phyloP scores from a whole-genome alignment of 192 early-diverging fungal species.

The Coemansia sp. region DNA sequence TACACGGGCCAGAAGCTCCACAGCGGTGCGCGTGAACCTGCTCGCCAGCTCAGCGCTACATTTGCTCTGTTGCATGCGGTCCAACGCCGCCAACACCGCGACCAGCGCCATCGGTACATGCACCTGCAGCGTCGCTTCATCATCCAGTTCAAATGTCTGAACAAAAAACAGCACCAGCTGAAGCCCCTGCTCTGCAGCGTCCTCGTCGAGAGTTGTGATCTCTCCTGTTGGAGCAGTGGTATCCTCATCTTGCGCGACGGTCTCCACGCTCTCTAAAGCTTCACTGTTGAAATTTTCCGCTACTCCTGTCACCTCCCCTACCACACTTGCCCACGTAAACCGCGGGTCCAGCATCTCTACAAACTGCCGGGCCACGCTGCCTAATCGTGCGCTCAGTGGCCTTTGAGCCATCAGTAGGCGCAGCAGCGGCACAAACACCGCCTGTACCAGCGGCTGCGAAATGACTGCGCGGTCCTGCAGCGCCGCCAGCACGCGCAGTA shows the following conservation, averaged over 20 bases:
- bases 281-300: slow-evolving; percentile 23
- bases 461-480: slow-evolving; percentile 84
- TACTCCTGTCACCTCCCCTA: slow-evolving; percentile 53
- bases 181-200: slow-evolving; percentile 30
- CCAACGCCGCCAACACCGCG: slow-evolving; percentile 48
- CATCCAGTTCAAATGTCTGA: slow-evolving; percentile 69
- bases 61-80: slow-evolving; percentile 11
- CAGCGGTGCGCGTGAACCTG: slow-evolving; percentile 42
- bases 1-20: slow-evolving; percentile 47
- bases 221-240: too few species aligned
- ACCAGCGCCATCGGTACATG: slow-evolving; percentile 79
- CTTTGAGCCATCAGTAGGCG: slow-evolving; percentile 60
- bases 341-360: slow-evolving; percentile 87
- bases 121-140: slow-evolving; percentile 79
- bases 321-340: slow-evolving; percentile 76
- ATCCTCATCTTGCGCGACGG: too few species aligned
- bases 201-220: background rate
- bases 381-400: slow-evolving; percentile 54
- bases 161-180: slow-evolving; percentile 73
- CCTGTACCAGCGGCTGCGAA: slow-evolving; percentile 70
- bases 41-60: slow-evolving; percentile 6
- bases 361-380: slow-evolving; percentile 86
- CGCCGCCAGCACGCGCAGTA: slow-evolving; percentile 81
- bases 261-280: background rate
- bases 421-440: slow-evolving; percentile 71